These are phyloP conservation scores for Diaporthe sp. DNA, from an alignment of 2,329 filamentous ascomycete species.

Conservation along the genomic window DNA sequence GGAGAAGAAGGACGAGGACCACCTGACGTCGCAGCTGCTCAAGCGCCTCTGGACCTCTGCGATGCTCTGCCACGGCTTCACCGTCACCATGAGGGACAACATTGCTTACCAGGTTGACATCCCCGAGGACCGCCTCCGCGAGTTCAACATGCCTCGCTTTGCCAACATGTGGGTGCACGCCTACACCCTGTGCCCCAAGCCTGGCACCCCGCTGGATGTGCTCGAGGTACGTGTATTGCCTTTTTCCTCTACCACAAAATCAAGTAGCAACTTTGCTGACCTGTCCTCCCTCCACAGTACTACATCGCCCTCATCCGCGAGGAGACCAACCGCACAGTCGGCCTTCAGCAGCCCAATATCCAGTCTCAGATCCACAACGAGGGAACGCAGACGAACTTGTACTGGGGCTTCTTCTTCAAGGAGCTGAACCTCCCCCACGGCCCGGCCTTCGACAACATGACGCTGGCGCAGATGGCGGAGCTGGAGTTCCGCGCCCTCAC, in stretches of 20 bases:
- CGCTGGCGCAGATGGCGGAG: constrained; percentile 60
- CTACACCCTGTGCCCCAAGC: constrained; percentile 66
- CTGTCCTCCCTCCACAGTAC: constrained; percentile 58
- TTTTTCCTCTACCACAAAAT: background rate
- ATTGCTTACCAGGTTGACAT: constrained; percentile 62
- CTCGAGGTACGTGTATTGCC: constrained; percentile 60
- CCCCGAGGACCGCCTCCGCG: constrained; percentile 51
- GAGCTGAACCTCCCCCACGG: constrained; percentile 60
- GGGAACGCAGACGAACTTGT: constrained; percentile 54
- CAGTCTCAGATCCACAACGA: constrained; percentile 55
- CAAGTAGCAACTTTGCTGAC: background rate
- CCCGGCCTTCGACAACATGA: constrained; percentile 61
- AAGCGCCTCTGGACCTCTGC: constrained; percentile 66
- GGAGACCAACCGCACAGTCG: constrained; percentile 60
- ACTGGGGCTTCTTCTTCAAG: constrained; percentile 68
- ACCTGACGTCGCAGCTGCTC: constrained; percentile 67
- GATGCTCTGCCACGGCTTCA: constrained; percentile 73
- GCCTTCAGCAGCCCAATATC: constrained; percentile 57
- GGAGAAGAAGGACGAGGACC: constrained; percentile 55
- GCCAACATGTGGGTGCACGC: constrained; percentile 66
- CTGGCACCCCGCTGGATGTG: constrained; percentile 63
- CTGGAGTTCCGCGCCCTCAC: constrained; percentile 66
- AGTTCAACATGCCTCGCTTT: constrained; percentile 63
- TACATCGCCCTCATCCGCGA: constrained; percentile 70
- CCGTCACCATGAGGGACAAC: constrained; percentile 72